A percentile compares a stretch with the other conserved stretches of the same genome.
phyloP scores from a whole-genome alignment of 257 asterid genomes.

The Thymus mandschuricus region DNA sequence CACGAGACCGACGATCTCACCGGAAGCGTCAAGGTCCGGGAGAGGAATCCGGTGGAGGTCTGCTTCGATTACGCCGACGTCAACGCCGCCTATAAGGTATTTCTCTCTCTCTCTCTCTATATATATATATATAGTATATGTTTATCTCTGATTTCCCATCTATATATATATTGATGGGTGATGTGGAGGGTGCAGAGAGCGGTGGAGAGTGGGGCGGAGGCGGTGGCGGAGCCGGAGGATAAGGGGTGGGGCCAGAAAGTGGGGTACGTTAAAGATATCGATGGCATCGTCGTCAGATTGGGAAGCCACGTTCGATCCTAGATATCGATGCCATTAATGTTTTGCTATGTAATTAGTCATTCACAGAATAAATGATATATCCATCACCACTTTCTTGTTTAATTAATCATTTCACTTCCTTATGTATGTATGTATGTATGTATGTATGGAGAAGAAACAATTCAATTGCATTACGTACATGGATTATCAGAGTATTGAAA shows the following conservation, averaged over 20 bases:
- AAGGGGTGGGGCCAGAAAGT: conserved; percentile 95
- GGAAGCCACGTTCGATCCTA: conserved; percentile 56
- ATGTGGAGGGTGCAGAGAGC: conserved; percentile 52
- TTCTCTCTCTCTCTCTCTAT: neutral
- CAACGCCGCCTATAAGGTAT: conserved; percentile 81
- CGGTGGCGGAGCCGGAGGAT: conserved; percentile 72
- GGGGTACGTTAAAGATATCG: conserved; percentile 79
- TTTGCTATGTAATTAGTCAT: no score
- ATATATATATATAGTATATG: no score
- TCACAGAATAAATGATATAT: no score
- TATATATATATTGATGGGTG: neutral
- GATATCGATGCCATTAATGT: neutral
- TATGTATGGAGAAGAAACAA: no score
- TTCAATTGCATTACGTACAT: no score
- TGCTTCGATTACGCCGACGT: conserved; percentile 83
- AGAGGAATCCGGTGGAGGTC: conserved; percentile 70
- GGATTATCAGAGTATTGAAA: no score
- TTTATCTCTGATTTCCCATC: neutral
- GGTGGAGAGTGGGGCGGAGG: conserved; percentile 76
- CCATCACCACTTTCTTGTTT: no score
- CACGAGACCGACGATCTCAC: conserved; percentile 83
- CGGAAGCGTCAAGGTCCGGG: conserved; percentile 52
- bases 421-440: no score
- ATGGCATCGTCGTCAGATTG: conserved; percentile 69
- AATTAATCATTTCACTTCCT: no score